Percentiles rank a stretch among this genome's conserved stretches.
These are phyloP conservation scores for Cupressus sempervirens DNA, from an alignment of 75 land plant genomes.

Conservation along the genomic window DNA sequence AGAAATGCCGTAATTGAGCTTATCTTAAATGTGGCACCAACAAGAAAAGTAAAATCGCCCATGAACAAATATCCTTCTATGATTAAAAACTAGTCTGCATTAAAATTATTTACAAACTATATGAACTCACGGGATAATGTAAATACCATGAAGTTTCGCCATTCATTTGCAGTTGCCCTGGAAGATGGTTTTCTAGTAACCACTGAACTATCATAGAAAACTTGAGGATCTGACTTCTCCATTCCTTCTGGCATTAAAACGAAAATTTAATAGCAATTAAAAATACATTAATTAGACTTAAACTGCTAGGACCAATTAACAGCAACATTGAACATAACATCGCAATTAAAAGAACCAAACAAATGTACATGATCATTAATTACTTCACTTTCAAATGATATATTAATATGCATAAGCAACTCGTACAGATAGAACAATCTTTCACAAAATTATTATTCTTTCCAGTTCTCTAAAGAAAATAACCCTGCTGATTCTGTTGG, in stretches of 20 bases:
- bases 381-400: not conserved
- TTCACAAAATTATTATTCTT: not conserved
- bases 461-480: not conserved
- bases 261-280: not conserved
- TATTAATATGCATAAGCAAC: not conserved
- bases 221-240: conserved; percentile 5
- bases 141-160: conserved; percentile 12
- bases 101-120: not conserved
- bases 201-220: conserved; percentile 3
- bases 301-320: not conserved
- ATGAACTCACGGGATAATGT: not conserved
- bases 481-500: no score
- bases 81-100: not conserved
- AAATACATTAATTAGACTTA: not conserved
- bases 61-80: not conserved
- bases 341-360: not conserved
- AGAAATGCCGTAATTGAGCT: not conserved
- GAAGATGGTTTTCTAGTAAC: not conserved
- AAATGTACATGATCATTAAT: not conserved
- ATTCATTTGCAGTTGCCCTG: conserved; percentile 6
- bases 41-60: not conserved
- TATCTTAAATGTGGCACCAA: not conserved
- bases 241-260: not conserved
- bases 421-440: not conserved
- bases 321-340: not conserved